These are phyloP conservation scores for Coniella vitis DNA, from an alignment of 2,329 filamentous ascomycete species.

Conservation along the genomic window DNA sequence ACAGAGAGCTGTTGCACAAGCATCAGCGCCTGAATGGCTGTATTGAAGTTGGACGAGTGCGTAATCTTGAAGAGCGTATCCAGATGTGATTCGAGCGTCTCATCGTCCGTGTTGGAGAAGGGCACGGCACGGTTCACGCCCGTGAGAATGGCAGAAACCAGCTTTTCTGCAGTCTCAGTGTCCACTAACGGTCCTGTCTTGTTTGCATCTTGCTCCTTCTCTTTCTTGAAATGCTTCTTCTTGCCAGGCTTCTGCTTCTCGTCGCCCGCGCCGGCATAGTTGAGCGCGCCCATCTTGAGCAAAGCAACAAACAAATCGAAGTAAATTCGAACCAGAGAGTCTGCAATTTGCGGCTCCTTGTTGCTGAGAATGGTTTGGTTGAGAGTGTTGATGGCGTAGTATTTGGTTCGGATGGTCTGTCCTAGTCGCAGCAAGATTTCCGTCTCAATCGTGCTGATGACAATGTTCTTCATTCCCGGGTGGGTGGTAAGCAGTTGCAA, in stretches of 20 bases:
- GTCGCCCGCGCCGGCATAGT: slow-evolving; percentile 34
- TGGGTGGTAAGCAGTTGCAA: slow-evolving; percentile 84
- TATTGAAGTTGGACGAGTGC: slow-evolving; percentile 98
- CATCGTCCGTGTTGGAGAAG: slow-evolving; percentile 76
- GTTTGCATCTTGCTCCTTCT: slow-evolving; percentile 21
- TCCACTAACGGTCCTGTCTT: slow-evolving; percentile 35
- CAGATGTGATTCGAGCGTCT: slow-evolving; percentile 77
- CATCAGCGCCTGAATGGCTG: slow-evolving; percentile 89
- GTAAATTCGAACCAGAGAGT: slow-evolving; percentile 80
- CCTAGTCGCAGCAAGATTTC: slow-evolving; percentile 83
- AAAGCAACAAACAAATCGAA: slow-evolving; percentile 82
- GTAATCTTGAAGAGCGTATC: slow-evolving; percentile 94
- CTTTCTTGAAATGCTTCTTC: slow-evolving; percentile 27
- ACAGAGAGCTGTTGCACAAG: slow-evolving; percentile 88
- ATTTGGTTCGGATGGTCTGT: slow-evolving; percentile 82
- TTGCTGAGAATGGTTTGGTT: slow-evolving; percentile 91
- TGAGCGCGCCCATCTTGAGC: slow-evolving; percentile 55
- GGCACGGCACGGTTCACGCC: slow-evolving; percentile 95
- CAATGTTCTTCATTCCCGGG: slow-evolving; percentile 86
- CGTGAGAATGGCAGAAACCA: slow-evolving; percentile 84
- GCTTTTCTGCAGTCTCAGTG: slow-evolving; percentile 77
- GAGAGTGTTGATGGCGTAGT: slow-evolving; percentile 92
- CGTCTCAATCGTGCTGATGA: slow-evolving; percentile 78
- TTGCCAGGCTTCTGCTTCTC: slow-evolving; percentile 28
- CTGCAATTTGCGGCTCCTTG: slow-evolving; percentile 75